Evolutionary conservation across 768 basidiomycete species (phyloP).

Genomic region (Stropharia rugosoannulata): DNA sequence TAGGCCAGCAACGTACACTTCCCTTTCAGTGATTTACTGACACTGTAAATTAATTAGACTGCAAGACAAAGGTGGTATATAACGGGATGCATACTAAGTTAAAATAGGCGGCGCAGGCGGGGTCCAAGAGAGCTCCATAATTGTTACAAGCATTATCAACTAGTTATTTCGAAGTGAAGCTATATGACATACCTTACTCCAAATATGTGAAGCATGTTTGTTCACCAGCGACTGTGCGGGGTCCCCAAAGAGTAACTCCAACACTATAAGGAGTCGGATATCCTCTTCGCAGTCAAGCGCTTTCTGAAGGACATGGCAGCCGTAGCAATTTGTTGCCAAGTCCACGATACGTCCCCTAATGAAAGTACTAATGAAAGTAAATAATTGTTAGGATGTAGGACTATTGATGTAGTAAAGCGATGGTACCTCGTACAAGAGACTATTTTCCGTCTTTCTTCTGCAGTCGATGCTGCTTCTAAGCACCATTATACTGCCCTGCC

Average conservation of each 20-base stretch:
- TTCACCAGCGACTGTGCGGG: conserved; percentile 86
- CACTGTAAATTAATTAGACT: conserved; percentile 39
- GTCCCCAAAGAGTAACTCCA: conserved; percentile 80
- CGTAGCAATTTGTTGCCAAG: conserved; percentile 86
- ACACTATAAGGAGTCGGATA: conserved; percentile 77
- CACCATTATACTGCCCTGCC: conserved; percentile 91
- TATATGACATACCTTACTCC: conserved; percentile 75
- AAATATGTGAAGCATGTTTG: conserved; percentile 90
- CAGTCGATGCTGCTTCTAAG: conserved; percentile 73
- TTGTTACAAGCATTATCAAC: conserved; percentile 30
- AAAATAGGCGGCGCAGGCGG: conserved; percentile 88
- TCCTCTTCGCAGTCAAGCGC: conserved; percentile 91
- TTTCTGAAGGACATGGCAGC: conserved; percentile 87
- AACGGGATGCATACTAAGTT: conserved; percentile 57
- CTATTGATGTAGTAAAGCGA: neutral
- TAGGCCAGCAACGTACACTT: conserved; percentile 90
- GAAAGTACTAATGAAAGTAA: conserved; percentile 39
- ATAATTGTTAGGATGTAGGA: neutral
- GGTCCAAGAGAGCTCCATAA: conserved; percentile 90
- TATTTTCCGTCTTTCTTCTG: conserved; percentile 77
- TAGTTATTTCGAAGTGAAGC: neutral
- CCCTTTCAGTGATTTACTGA: conserved; percentile 84
- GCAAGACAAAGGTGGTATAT: neutral
- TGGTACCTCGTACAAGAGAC: conserved; percentile 82
- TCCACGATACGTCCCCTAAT: conserved; percentile 83